Base-by-base conservation (phyloP, 78 protist genomes). In the Anaeramoeba flamelloides region DNA sequence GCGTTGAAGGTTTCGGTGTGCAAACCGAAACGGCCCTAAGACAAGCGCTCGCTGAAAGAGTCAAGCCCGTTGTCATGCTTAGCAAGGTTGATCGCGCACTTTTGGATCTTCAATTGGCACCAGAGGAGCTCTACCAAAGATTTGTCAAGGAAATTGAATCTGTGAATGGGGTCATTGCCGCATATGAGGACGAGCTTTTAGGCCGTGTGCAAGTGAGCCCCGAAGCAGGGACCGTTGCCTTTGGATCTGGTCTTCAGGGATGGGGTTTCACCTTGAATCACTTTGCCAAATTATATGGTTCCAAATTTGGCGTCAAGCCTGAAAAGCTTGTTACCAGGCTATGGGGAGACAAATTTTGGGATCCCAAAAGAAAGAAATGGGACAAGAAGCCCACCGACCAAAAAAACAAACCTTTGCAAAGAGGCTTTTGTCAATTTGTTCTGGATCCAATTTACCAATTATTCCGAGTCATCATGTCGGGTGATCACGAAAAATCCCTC, bases 1-100 rank as follows among this genome's bases (percentile, higher is more conserved):
- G n/a, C n/a, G n/a, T n/a, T n/a, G n/a, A n/a, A n/a, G n/a, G n/a
- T n/a, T n/a, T 95, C 78, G 94, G 98, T 85, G 98, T 95, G 79
- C 99, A 98, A 88, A 96, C 99, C 76, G 99, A 98, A 89, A 96
- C 98, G 74, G 98, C 94, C 82, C 91, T 96, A 37, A 92, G 99
- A 39, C 98, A 96, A 90, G 98, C 99, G n/a, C 92, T 96, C 4
- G 88, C 90, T 38, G 99, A 97, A 90, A 94, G 98, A 77, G 93
- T 97, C 86, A 74, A 36, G 79, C 99, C 99, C 77, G 94, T 93
- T 33, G 89, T 95, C 74, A 89, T 91, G 81, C 79, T 97, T 84
- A 97, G 95, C 97, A 97, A 97, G 92, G 81, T 95, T 75, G 99
- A 97, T 90, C 97, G 98, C 80, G 94, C 84, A 74, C n/a, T n/a